phyloP scores from a whole-genome alignment of 2,329 filamentous ascomycete species.

The Fusarium sp. region DNA sequence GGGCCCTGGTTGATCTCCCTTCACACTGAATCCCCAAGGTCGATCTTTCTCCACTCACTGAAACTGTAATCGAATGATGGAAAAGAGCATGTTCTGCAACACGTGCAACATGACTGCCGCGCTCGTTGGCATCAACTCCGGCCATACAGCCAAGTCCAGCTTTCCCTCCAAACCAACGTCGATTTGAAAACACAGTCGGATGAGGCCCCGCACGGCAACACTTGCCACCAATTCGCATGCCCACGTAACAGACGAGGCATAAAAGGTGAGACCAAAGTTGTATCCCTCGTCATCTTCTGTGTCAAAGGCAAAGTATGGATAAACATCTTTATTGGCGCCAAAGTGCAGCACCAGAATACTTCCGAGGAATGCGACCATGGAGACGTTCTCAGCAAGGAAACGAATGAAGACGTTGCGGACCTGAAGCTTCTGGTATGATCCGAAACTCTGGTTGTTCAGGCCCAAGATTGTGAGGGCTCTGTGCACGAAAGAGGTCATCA shows the following conservation, averaged over 20 bases:
- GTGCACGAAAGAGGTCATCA: conserved; percentile 72
- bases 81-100: conserved; percentile 79
- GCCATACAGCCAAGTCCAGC: conserved; percentile 74
- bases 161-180: conserved; percentile 75
- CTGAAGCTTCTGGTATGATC: conserved; percentile 74
- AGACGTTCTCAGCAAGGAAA: conserved; percentile 75
- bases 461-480: conserved; percentile 65
- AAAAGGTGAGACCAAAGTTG: conserved; percentile 73
- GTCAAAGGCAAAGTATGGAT: conserved; percentile 78
- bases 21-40: conserved; percentile 5
- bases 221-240: conserved; percentile 74
- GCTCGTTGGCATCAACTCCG: conserved; percentile 74
- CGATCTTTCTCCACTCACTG: conserved; percentile 47
- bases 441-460: conserved; percentile 71
- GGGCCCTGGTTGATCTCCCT: conserved; percentile 7
- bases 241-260: conserved; percentile 74
- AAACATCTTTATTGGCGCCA: conserved; percentile 75
- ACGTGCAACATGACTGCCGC: conserved; percentile 76
- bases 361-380: conserved; percentile 76
- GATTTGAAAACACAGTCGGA: conserved; percentile 70
- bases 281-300: conserved; percentile 60
- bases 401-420: conserved; percentile 76
- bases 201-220: conserved; percentile 69
- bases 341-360: conserved; percentile 75
- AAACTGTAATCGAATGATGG: conserved; percentile 75